Conservation (phyloP, 208 protist species). For the Wallacemonas sp. region DNA sequence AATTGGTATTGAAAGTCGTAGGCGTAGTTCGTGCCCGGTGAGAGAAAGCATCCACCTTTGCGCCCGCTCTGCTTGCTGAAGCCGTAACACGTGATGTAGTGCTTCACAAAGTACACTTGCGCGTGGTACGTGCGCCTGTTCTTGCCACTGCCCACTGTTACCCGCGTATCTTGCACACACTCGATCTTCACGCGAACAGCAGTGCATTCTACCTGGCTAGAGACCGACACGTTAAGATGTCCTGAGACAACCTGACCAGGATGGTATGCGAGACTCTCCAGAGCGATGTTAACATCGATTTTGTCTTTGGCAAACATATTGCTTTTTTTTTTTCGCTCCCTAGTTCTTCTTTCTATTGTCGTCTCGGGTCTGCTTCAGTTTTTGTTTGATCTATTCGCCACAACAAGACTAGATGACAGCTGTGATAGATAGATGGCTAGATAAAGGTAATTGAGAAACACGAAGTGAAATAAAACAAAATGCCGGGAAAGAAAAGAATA, state of each 20-base stretch:
- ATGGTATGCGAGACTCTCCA: background rate
- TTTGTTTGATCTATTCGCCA: background rate
- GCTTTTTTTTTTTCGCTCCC: background rate
- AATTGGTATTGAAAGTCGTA: slow-evolving; percentile 4
- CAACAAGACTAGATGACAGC: background rate
- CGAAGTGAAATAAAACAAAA: background rate
- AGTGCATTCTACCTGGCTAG: background rate
- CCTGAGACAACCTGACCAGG: background rate
- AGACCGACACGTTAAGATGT: background rate
- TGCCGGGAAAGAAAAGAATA: slow-evolving; percentile 1
- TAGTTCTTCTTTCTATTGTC: no score
- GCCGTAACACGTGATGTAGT: slow-evolving; percentile 7
- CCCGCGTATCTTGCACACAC: background rate
- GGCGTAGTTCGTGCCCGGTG: background rate
- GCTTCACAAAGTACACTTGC: background rate
- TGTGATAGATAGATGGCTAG: no score
- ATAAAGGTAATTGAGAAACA: slow-evolving; percentile 4
- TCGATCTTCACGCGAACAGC: background rate
- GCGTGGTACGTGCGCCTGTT: background rate
- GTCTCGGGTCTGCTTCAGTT: no score
- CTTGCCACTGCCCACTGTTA: background rate
- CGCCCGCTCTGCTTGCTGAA: background rate
- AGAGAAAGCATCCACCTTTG: slow-evolving; percentile 2
- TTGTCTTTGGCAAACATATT: background rate
- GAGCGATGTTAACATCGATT: background rate